Percentiles rank a stretch among this genome's conserved stretches.
phyloP scores from a whole-genome alignment of 805 yeast species.

The Nakazawaea pomicola region DNA sequence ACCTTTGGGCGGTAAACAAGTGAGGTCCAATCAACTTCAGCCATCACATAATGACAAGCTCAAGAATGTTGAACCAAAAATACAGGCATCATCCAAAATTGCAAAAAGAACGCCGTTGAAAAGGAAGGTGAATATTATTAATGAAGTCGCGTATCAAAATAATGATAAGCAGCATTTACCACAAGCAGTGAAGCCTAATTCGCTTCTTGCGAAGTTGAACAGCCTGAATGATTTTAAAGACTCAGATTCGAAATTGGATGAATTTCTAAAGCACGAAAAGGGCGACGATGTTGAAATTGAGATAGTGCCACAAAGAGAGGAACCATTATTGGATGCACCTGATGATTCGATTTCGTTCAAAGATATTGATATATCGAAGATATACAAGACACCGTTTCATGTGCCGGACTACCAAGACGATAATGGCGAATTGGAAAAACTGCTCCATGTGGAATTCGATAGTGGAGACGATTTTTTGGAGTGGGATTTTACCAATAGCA shows the following conservation, averaged over 20 bases:
- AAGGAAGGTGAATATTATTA: not conserved
- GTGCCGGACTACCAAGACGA: not conserved
- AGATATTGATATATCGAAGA: slow-evolving; percentile 4
- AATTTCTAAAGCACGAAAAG: slow-evolving; percentile 4
- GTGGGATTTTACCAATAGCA: not conserved
- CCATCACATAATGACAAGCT: not conserved
- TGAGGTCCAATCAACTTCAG: not conserved
- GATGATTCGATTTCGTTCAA: slow-evolving; percentile 11
- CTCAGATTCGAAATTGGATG: slow-evolving; percentile 7
- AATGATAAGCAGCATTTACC: not conserved
- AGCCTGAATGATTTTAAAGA: slow-evolving; percentile 1
- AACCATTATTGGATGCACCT: slow-evolving; percentile 8
- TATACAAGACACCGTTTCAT: slow-evolving; percentile 10
- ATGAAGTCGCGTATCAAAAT: not conserved
- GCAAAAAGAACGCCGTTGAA: not conserved
- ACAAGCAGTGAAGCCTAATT: not conserved
- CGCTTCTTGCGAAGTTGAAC: slow-evolving; percentile 1
- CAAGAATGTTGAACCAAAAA: not conserved
- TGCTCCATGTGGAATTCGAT: slow-evolving; percentile 1
- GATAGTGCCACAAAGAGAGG: not conserved
- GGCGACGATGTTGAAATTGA: slow-evolving; percentile 8
- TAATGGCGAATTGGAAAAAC: not conserved
- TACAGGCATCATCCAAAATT: not conserved
- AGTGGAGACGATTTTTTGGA: not conserved
- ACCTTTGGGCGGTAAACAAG: slow-evolving; percentile 2